Evolutionary conservation across 352 stramenopile species (phyloP).

Genomic region (Globisporangium nagaii): DNA sequence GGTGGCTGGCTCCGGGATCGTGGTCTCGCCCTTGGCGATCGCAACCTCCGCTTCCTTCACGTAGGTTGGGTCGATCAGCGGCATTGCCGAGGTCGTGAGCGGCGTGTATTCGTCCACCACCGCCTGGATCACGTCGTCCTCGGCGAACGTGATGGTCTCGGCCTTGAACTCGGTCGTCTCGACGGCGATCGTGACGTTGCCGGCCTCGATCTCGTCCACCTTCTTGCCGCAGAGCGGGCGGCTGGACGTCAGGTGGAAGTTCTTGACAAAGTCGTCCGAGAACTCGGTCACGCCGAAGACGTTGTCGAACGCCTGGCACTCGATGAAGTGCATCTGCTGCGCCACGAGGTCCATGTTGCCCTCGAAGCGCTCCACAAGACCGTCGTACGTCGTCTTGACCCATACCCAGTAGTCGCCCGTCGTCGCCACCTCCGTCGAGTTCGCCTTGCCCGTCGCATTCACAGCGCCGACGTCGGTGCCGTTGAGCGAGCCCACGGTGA

Average conservation of each 20-base stretch:
- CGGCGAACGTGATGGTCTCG: constrained; percentile 25
- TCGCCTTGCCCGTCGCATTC: constrained; percentile 34
- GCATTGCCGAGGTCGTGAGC: constrained; percentile 10
- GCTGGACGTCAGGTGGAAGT: constrained; percentile 48
- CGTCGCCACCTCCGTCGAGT: constrained; percentile 28
- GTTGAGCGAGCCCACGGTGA: constrained; percentile 6
- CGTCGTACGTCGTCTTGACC: constrained; percentile 51
- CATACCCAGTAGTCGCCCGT: constrained; percentile 60
- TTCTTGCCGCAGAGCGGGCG: constrained; percentile 40
- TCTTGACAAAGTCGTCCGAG: constrained; percentile 39
- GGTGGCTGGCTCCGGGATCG: constrained; percentile 9
- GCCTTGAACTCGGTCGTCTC: constrained; percentile 35
- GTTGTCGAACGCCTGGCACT: constrained; percentile 53
- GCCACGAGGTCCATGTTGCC: constrained; percentile 55
- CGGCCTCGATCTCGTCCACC: constrained; percentile 39
- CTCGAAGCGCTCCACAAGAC: constrained; percentile 44
- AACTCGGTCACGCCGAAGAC: constrained; percentile 44
- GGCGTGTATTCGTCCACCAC: constrained; percentile 24
- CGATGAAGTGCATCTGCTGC: constrained; percentile 54
- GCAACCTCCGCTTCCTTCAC: constrained; percentile 15
- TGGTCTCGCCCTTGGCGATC: constrained; percentile 6
- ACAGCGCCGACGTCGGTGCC: no score
- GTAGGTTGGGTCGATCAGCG: constrained; percentile 23
- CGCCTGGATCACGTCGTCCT: constrained; percentile 23
- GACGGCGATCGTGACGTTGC: constrained; percentile 36